phyloP scores from a whole-genome alignment of 306 rosid genomes.

The Astragalus membranaceus region DNA sequence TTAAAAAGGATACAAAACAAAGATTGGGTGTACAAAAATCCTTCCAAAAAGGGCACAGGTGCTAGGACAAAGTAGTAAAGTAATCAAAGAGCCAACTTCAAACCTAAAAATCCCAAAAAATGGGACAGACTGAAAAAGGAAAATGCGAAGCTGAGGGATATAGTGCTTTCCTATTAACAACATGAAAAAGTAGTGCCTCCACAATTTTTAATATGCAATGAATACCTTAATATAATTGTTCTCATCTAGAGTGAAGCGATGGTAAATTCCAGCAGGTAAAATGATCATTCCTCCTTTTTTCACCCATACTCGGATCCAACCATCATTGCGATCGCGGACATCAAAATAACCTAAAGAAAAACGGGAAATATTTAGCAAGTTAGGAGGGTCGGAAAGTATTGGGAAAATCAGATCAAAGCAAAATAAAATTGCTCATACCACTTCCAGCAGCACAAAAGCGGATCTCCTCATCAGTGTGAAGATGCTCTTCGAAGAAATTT shows the following conservation, averaged over 20 bases:
- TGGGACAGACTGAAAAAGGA: neutral
- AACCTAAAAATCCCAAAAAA: neutral
- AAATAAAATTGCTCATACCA: conserved; percentile 42
- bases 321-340: conserved; percentile 75
- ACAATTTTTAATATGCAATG: conserved; percentile 1
- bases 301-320: conserved; percentile 90
- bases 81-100: neutral
- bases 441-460: conserved; percentile 87
- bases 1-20: neutral
- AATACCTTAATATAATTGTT: conserved; percentile 87
- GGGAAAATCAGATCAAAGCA: conserved; percentile 3
- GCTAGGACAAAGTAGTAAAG: neutral
- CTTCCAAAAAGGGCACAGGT: neutral
- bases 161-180: neutral
- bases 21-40: neutral
- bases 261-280: conserved; percentile 96
- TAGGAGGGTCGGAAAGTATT: neutral
- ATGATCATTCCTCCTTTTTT: conserved; percentile 96
- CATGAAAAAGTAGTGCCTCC: neutral
- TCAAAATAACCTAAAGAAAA: conserved; percentile 81
- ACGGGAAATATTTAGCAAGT: conserved; percentile 23
- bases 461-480: conserved; percentile 97
- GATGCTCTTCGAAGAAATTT: conserved; percentile 83
- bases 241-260: conserved; percentile 92
- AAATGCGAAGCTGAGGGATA: neutral